Evolutionary conservation across 768 basidiomycete genomes (phyloP).

Genomic region (Boletellus ananiceps): DNA sequence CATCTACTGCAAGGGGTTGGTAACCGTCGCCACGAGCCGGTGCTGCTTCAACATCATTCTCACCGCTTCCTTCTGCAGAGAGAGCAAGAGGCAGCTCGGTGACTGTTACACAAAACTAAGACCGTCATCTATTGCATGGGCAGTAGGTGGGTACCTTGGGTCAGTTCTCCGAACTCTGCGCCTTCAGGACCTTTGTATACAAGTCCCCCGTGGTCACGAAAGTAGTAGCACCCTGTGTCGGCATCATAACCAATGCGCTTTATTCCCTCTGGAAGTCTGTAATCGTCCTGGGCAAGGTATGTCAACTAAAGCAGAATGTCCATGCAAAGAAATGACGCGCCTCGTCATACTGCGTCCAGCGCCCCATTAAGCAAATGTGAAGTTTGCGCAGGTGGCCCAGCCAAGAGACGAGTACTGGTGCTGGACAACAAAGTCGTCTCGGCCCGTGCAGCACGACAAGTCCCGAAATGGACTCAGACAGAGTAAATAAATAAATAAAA

Average conservation of each 20-base stretch:
- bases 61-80: constrained; percentile 28
- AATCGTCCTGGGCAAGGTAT: constrained; percentile 38
- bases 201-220: constrained; percentile 50
- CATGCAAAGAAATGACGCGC: constrained; percentile 3
- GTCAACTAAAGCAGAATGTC: neutral
- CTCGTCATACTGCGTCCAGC: constrained; percentile 38
- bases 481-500: too few species aligned
- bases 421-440: constrained; percentile 2
- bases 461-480: constrained; percentile 8
- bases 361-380: constrained; percentile 25
- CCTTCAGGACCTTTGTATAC: constrained; percentile 58
- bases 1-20: constrained; percentile 47
- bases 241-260: constrained; percentile 74
- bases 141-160: constrained; percentile 31
- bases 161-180: constrained; percentile 53
- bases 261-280: constrained; percentile 49
- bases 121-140: neutral
- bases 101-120: constrained; percentile 18
- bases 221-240: constrained; percentile 64
- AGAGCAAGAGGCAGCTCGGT: constrained; percentile 27
- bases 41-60: constrained; percentile 52
- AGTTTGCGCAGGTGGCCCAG: constrained; percentile 15
- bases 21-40: constrained; percentile 54
- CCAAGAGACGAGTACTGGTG: constrained; percentile 8
- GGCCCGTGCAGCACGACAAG: constrained; percentile 1